Conservation (phyloP, 331 rosid species). For the Spiraea crenata region DNA sequence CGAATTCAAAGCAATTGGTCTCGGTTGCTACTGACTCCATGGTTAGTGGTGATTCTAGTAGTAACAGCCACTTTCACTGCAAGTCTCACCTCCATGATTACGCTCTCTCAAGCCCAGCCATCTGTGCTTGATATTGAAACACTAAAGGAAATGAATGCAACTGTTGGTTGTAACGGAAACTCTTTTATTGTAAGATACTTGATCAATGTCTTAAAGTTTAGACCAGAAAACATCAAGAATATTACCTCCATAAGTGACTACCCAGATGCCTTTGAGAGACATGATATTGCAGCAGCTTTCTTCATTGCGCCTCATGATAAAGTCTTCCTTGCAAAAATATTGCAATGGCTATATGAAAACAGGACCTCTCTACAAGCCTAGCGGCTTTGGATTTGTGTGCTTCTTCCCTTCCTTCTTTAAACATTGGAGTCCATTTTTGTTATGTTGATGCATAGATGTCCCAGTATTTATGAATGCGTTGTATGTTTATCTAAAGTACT, state of each 20-base stretch:
- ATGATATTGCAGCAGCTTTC: conserved; percentile 60
- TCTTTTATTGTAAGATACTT: conserved; percentile 49
- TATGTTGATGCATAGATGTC: too few relatives aligned
- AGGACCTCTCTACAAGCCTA: conserved; percentile 43
- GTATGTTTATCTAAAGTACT: too few relatives aligned
- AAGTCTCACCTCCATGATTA: conserved; percentile 58
- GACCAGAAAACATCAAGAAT: conserved; percentile 34
- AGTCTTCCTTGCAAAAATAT: conserved; percentile 58
- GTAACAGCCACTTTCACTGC: conserved; percentile 53
- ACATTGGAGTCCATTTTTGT: too few relatives aligned
- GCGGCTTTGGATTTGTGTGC: conserved; percentile 51
- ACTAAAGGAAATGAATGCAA: conserved; percentile 26
- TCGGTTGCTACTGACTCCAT: conserved; percentile 54
- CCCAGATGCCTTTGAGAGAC: conserved; percentile 44
- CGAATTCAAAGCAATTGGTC: conserved; percentile 44
- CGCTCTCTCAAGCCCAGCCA: conserved; percentile 41
- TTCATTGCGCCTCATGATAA: conserved; percentile 53
- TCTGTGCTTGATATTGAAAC: conserved; percentile 39
- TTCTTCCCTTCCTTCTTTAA: too few relatives aligned
- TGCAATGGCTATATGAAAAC: conserved; percentile 46
- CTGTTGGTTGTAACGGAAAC: conserved; percentile 49
- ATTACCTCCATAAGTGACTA: conserved; percentile 39
- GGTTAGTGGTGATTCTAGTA: conserved; percentile 53
- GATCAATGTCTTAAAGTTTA: conserved; percentile 29
- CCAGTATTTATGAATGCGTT: too few relatives aligned